Evolutionary conservation across 2,329 filamentous ascomycete species (phyloP).

Genomic region (Endoconidiophora polonica): DNA sequence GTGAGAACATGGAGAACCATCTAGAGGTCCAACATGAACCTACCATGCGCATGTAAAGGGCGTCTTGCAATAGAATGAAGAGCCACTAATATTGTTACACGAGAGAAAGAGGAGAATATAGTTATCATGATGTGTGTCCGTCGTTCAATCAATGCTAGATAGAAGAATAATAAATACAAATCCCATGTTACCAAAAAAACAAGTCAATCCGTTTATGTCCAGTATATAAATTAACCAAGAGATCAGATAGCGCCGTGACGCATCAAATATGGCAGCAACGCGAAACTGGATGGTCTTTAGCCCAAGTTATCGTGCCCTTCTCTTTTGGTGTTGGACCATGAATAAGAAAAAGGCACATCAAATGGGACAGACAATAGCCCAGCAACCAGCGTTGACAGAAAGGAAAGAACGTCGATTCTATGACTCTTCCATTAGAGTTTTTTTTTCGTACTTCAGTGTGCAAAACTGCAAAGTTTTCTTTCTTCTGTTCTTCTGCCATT

Average conservation of each 20-base stretch:
- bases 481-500: too few species aligned
- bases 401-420: constrained; percentile 1
- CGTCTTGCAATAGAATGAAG: background rate
- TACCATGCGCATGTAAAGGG: too few species aligned
- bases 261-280: too few species aligned
- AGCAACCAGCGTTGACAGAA: background rate
- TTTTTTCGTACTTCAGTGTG: too few species aligned
- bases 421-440: too few species aligned
- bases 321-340: constrained; percentile 3
- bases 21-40: constrained; percentile 1
- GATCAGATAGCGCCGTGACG: too few species aligned
- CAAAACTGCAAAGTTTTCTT: too few species aligned
- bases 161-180: too few species aligned
- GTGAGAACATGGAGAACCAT: constrained; percentile 1
- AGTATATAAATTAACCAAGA: too few species aligned
- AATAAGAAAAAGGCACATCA: background rate
- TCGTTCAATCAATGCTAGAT: background rate
- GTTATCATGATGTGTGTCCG: constrained; percentile 3
- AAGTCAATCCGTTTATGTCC: too few species aligned
- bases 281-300: too few species aligned
- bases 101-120: background rate
- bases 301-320: background rate
- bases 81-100: background rate
- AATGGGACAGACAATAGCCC: background rate
- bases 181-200: too few species aligned